Conservation (phyloP, 306 rosid genomes). For the Betula pendula region DNA sequence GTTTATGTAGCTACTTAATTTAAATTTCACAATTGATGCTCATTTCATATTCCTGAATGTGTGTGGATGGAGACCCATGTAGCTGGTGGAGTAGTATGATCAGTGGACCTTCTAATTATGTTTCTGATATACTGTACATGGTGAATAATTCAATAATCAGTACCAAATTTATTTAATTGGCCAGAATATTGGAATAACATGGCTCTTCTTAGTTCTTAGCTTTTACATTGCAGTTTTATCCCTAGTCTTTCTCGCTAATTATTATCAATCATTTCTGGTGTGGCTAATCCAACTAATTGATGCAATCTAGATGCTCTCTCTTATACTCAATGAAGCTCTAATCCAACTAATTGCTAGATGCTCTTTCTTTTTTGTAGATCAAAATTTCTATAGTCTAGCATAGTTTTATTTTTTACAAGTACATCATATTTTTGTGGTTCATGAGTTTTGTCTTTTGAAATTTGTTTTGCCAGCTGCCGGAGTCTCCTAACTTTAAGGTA, state of each 20-base stretch:
- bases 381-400: background rate
- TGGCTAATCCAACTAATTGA: background rate
- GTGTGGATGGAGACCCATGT: background rate
- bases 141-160: background rate
- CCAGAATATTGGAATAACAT: background rate
- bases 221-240: background rate
- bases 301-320: background rate
- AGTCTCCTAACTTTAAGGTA: constrained; percentile 54
- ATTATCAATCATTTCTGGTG: background rate
- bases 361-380: background rate
- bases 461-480: constrained; percentile 38
- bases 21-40: background rate
- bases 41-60: background rate
- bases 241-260: background rate
- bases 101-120: background rate
- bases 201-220: background rate
- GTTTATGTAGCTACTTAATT: background rate
- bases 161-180: background rate
- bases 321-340: background rate
- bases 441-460: background rate
- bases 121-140: background rate
- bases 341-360: background rate
- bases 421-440: background rate
- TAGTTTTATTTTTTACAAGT: background rate
- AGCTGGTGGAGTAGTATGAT: background rate